Base-by-base conservation (phyloP, 805 yeast species). In the Wickerhamiella vanderwaltii region DNA sequence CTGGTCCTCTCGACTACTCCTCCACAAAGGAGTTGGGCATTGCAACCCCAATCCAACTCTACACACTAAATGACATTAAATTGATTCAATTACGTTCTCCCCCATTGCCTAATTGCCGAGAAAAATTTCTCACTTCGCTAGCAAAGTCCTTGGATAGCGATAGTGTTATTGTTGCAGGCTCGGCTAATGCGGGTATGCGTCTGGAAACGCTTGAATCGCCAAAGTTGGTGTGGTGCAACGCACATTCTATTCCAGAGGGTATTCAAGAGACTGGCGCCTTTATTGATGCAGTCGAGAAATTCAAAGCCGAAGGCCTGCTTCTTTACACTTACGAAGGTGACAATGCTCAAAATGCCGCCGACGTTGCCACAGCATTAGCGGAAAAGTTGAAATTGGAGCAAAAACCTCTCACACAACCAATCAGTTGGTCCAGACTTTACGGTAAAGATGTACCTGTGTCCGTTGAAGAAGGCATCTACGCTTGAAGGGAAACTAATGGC, bases 241-340 rank as follows among this genome's bases (percentile, higher is more conserved):
- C 13, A 3, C n/a, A 24, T 4, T 26, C 30, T 9, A 11, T 28
- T 9, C 41, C 42, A 2, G 20, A 28, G n/a, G 25, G 9, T 2
- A 29, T 46, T 9, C 38, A 34, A 9, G 45, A 34, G 6, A 5
- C 40, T 12, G 43, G 39, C n/a, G 12, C 29, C 13, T 29, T 41
- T 12, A 3, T 6, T 6, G 31, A 25, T 2, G 42, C 40, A 2
- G 6, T 39, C 9, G 12, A 13, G 5, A 9, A 16, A 12, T 30
- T 22, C 22, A 15, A 39, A 3, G 32, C 34, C 2, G 11, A 37
- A 6, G 61, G 58, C 1, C 28, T 59, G 1, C 71, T 73, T 9
- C 65, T 73, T 13, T 77, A 69, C 55, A 93, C 79, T 1, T 85
- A 83, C 58, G 96, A 87, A 57, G 96, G 97, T 25, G 96, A 87